Percentiles rank a stretch among this genome's conserved stretches.
Conservation (phyloP, 2,329 filamentous ascomycete species). For the Colletotrichum tropicale region DNA sequence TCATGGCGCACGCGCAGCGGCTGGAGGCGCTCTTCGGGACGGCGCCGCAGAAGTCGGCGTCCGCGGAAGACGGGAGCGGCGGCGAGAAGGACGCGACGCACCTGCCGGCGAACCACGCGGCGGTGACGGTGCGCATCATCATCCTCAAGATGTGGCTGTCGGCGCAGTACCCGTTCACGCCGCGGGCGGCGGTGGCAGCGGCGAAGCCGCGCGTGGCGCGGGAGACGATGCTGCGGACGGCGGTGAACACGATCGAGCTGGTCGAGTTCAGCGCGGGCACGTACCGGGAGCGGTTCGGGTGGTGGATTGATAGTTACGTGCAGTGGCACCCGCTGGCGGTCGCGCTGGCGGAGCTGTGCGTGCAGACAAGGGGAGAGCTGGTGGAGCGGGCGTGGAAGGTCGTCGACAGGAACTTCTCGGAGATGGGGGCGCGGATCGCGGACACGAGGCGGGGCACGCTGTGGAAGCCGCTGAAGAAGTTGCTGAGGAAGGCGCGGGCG, state of each 20-base stretch:
- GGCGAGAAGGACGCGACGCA: constrained; percentile 21
- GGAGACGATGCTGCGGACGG: constrained; percentile 49
- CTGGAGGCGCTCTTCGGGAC: constrained; percentile 45
- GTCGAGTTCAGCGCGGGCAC: constrained; percentile 34
- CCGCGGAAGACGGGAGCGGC: not conserved
- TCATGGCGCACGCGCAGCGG: constrained; percentile 40
- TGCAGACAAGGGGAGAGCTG: constrained; percentile 47
- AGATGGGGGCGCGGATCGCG: constrained; percentile 49
- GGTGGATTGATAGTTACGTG: constrained; percentile 55
- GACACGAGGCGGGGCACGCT: constrained; percentile 54
- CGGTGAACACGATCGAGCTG: constrained; percentile 51
- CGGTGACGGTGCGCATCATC: constrained; percentile 43
- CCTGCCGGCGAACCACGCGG: constrained; percentile 39
- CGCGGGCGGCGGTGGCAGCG: constrained; percentile 25
- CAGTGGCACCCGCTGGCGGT: constrained; percentile 62
- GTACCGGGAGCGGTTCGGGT: constrained; percentile 43
- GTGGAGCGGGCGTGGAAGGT: constrained; percentile 54
- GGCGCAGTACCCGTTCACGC: constrained; percentile 48
- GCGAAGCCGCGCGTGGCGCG: constrained; percentile 36
- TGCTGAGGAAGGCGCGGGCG: constrained; percentile 53
- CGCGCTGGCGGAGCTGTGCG: constrained; percentile 55
- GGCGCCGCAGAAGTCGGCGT: constrained; percentile 32
- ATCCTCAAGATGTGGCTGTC: constrained; percentile 52
- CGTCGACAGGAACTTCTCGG: constrained; percentile 48
- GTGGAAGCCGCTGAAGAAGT: constrained; percentile 59